Percentiles rank a stretch among this genome's conserved stretches.
Evolutionary conservation across 805 yeast species (phyloP).

Genomic region (baker's yeast (Saccharomyces cerevisiae)): DNA sequence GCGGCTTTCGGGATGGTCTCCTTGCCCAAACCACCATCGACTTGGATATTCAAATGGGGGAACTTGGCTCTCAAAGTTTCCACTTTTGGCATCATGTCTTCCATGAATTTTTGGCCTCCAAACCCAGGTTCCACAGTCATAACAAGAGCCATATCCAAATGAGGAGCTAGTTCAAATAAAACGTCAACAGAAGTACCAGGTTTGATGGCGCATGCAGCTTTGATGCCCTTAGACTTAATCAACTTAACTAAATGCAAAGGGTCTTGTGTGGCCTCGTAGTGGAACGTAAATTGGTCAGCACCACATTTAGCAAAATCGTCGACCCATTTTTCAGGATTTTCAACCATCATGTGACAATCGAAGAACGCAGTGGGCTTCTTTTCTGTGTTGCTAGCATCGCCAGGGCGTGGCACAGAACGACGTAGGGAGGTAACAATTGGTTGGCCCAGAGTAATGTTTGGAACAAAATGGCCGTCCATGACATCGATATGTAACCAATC

Average conservation of each 20-base stretch:
- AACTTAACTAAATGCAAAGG: constrained; percentile 65
- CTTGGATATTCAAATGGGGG: constrained; percentile 83
- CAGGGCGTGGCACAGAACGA: constrained; percentile 61
- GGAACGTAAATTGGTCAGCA: constrained; percentile 94
- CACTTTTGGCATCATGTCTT: constrained; percentile 94
- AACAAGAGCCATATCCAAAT: constrained; percentile 87
- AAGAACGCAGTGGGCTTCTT: constrained; percentile 46
- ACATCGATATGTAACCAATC: constrained; percentile 98
- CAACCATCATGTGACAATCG: constrained; percentile 98
- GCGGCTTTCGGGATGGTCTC: constrained; percentile 83
- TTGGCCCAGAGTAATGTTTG: constrained; percentile 90
- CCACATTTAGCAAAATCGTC: constrained; percentile 87
- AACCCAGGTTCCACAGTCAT: constrained; percentile 99
- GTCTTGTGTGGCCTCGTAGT: constrained; percentile 81
- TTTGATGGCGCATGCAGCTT: constrained; percentile 89
- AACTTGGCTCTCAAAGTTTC: constrained; percentile 59
- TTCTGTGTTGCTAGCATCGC: constrained; percentile 30
- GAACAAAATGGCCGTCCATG: constrained; percentile 98
- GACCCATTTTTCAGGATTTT: constrained; percentile 88
- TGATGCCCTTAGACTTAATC: constrained; percentile 76
- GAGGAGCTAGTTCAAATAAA: constrained; percentile 62
- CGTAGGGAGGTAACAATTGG: constrained; percentile 78
- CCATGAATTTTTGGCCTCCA: constrained; percentile 96
- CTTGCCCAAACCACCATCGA: constrained; percentile 91
- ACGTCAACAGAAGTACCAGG: constrained; percentile 88